Percentiles rank a stretch among this genome's conserved stretches.
Conservation (phyloP, 2,329 filamentous ascomycete species). For the Exophiala aquamarina region DNA sequence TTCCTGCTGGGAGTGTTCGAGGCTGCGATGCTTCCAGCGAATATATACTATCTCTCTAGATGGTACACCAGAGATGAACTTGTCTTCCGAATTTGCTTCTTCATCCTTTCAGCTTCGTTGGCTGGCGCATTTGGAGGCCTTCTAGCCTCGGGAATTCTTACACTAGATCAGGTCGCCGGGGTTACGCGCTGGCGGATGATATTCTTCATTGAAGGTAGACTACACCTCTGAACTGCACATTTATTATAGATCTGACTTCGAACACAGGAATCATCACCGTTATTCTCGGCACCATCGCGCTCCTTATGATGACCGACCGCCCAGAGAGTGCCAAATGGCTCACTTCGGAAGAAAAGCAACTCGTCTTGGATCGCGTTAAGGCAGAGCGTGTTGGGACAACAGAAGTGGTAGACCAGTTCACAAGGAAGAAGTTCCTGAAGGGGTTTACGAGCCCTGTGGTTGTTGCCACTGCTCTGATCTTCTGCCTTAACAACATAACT, state of each 20-base stretch:
- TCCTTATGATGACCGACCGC: constrained; percentile 66
- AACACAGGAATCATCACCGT: constrained; percentile 53
- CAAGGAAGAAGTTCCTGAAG: constrained; percentile 57
- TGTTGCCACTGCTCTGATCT: constrained; percentile 56
- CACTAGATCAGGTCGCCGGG: constrained; percentile 57
- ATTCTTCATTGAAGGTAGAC: constrained; percentile 64
- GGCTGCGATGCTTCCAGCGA: constrained; percentile 71
- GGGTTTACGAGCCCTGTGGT: constrained; percentile 67
- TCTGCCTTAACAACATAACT: constrained; percentile 67
- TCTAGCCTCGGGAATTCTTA: constrained; percentile 64
- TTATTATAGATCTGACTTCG: no score
- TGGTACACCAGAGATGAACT: constrained; percentile 71
- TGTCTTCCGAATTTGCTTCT: constrained; percentile 65
- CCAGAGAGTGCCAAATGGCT: constrained; percentile 69
- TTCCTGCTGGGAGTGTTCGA: constrained; percentile 63
- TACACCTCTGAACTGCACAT: no score
- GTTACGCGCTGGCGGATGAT: constrained; percentile 67
- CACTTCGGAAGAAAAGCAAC: constrained; percentile 62
- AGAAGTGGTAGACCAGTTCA: constrained; percentile 63
- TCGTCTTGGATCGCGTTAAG: constrained; percentile 67
- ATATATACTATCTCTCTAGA: constrained; percentile 65
- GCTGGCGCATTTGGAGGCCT: constrained; percentile 72
- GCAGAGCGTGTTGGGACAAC: constrained; percentile 65
- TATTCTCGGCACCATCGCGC: constrained; percentile 58
- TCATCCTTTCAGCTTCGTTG: constrained; percentile 69